Percentiles rank a stretch among this genome's conserved stretches.
Evolutionary conservation across 2,329 filamentous ascomycete species (phyloP).

Genomic region (Diaporthe australafricana): DNA sequence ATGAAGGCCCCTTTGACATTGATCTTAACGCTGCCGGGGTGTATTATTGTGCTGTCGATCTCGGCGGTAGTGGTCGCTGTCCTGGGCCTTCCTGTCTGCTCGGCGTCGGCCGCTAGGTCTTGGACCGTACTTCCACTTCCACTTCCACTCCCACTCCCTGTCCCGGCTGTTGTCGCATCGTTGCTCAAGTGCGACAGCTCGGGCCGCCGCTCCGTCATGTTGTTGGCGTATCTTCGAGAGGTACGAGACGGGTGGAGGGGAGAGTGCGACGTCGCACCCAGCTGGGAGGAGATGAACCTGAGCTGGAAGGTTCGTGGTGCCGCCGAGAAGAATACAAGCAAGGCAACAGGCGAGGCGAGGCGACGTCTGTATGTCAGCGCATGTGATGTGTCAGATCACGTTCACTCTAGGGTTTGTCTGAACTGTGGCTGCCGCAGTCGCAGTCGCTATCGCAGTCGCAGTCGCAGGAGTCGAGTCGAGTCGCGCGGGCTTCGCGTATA

Average conservation of each 20-base stretch:
- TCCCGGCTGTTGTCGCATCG: not conserved
- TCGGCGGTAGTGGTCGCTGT: conserved; percentile 64
- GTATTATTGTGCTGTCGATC: conserved; percentile 70
- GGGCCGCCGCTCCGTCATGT: conserved; percentile 19
- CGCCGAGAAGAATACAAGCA: not conserved
- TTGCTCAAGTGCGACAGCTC: conserved; percentile 12
- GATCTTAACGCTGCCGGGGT: conserved; percentile 84
- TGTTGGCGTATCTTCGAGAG: not conserved
- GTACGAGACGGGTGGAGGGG: not conserved
- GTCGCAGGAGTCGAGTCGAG: not conserved
- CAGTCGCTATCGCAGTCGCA: no score
- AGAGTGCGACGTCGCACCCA: not conserved
- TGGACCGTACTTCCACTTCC: not conserved
- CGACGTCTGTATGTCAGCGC: conserved; percentile 1
- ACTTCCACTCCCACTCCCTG: not conserved
- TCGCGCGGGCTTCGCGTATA: not conserved
- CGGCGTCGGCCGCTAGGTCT: conserved; percentile 30
- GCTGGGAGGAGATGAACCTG: not conserved
- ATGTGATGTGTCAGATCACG: not conserved
- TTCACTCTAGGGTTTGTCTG: not conserved
- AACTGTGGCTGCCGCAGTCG: not conserved
- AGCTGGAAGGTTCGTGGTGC: not conserved
- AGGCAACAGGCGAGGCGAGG: not conserved
- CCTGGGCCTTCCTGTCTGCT: conserved; percentile 45
- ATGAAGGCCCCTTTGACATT: conserved; percentile 98